Evolutionary conservation across 1,139 yeast genomes (phyloP), one percentile per base, ranked within the genome.

Genomic region (Blastobotrys ciferrii): DNA sequence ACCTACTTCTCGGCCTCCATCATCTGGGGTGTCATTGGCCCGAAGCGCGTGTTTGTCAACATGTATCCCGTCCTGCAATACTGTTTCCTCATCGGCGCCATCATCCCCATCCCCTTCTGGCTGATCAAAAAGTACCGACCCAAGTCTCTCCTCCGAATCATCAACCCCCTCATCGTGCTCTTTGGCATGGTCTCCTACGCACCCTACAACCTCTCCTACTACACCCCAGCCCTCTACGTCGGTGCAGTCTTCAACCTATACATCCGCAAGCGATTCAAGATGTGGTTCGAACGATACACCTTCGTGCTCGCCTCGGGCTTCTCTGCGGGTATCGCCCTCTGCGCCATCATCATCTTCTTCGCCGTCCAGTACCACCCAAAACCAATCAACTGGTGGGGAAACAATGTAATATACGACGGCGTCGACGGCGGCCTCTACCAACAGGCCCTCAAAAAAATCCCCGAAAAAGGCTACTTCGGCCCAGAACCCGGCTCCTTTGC

Each of bases 21-120:
- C 12, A 65, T 77, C 35, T 79, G 80, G 77, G 85, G 85, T 52
- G 77, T 77, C 48, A 80, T 82, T 58, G 87, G 85, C 23, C 87
- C 87, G 18, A 69, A 74, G 58, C 72, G 76, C 47, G 75, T 79
- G 19, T 78, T 80, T 57, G 59, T 15, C 18, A 31, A 70, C 75
- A 1, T 75, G 15, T 76, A 76, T 52, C 80, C 80, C 12, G 58
- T 67, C 20, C 64, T 76, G 55, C 65, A 67, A 52, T 77, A 65
- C 66, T 72, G 78, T 52, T 81, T 81, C 72, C 65, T 79, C 43
- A 70, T 80, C 44, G 85, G 85, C 0, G 73, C 73, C 19, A 52
- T 76, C 3, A 55, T 75, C n/a, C 80, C 78, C 2, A 42, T 60
- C 67, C 58, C 72, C 63, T 48, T 78, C 73, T 64, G 69, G 72